phyloP scores from a whole-genome alignment of 2,329 filamentous ascomycete species.

The Colletotrichum scovillei region DNA sequence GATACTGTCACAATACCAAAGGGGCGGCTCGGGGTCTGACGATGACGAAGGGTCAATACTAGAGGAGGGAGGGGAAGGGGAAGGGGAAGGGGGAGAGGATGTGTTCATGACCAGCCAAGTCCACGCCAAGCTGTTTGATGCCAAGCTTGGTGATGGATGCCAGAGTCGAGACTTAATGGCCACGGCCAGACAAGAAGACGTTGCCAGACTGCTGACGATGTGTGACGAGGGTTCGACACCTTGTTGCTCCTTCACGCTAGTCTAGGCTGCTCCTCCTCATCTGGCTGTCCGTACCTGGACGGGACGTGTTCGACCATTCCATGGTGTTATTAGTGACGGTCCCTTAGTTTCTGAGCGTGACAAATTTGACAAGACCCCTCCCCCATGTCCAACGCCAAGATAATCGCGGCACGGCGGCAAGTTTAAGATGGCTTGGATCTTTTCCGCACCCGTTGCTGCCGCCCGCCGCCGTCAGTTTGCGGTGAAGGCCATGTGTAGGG shows the following conservation, averaged over 20 bases:
- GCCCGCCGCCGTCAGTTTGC: slow-evolving; percentile 7
- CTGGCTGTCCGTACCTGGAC: no score
- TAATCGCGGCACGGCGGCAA: slow-evolving; percentile 20
- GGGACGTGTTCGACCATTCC: not conserved
- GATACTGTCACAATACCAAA: not conserved
- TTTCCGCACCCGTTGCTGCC: slow-evolving; percentile 12
- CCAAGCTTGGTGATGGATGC: not conserved
- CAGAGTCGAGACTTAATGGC: not conserved
- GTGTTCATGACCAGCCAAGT: not conserved
- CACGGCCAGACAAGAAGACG: not conserved
- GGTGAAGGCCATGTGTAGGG: not conserved
- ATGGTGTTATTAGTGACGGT: not conserved
- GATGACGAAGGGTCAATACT: not conserved
- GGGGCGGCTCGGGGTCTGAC: not conserved
- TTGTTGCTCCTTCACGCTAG: slow-evolving; percentile 15
- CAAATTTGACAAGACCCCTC: not conserved
- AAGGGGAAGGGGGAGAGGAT: not conserved
- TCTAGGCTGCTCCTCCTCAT: not conserved
- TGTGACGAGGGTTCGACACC: slow-evolving; percentile 11
- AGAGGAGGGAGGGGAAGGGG: not conserved
- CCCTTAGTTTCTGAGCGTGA: not conserved
- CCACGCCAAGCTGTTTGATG: not conserved
- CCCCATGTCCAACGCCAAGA: slow-evolving; percentile 12
- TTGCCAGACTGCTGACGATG: not conserved
- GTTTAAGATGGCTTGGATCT: slow-evolving; percentile 4